A percentile compares a stretch with the other conserved stretches of the same genome.
Conservation (phyloP, 2,329 filamentous ascomycete species). For the Fusarium austroafricanum region DNA sequence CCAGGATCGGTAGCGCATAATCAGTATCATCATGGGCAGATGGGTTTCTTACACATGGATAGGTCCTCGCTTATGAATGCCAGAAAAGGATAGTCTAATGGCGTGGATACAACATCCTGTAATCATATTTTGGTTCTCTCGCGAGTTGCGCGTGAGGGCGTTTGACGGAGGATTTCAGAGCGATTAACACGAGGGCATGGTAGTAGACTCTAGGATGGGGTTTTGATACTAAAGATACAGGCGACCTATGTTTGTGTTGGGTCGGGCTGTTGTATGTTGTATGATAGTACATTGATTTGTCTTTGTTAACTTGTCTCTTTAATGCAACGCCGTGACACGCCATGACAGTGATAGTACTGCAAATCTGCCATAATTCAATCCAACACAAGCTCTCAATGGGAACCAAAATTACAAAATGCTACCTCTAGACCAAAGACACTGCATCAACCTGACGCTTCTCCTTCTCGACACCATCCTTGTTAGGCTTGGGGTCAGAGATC, state of each 20-base stretch:
- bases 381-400: neutral
- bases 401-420: neutral
- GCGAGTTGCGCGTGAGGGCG: constrained; percentile 30
- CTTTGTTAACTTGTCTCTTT: constrained; percentile 19
- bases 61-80: constrained; percentile 4
- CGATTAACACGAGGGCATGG: constrained; percentile 38
- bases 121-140: constrained; percentile 46
- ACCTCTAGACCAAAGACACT: constrained; percentile 4
- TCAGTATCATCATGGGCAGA: constrained; percentile 13
- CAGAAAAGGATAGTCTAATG: constrained; percentile 41
- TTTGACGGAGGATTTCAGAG: constrained; percentile 41
- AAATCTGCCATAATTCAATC: neutral
- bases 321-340: constrained; percentile 26
- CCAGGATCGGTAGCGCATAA: constrained; percentile 16
- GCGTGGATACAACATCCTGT: constrained; percentile 44
- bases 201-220: constrained; percentile 45
- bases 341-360: neutral
- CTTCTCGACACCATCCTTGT: constrained; percentile 44
- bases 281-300: constrained; percentile 51
- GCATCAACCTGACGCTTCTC: constrained; percentile 32
- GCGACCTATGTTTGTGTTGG: constrained; percentile 18
- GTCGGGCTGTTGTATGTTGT: constrained; percentile 45
- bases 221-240: constrained; percentile 43
- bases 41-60: constrained; percentile 10
- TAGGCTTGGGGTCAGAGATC: constrained; percentile 62